These are phyloP conservation scores for Euphorbia corollata DNA, from an alignment of 441 rosid species.

Conservation along the genomic window DNA sequence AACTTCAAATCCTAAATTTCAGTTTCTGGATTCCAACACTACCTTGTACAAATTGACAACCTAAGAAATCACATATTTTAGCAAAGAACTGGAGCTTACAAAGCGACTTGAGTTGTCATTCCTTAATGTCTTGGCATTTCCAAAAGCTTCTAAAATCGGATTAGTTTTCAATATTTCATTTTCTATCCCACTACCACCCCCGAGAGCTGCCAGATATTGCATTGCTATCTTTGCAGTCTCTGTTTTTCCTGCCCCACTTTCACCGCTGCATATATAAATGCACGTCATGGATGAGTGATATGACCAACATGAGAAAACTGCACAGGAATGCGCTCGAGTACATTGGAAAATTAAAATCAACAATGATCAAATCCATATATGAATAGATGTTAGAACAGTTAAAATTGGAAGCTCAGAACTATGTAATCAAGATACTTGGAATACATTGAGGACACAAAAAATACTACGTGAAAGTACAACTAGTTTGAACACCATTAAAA, in stretches of 20 bases:
- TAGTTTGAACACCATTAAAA: not conserved
- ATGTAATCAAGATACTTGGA: not conserved
- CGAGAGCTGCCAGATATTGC: constrained; percentile 99
- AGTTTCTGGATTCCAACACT: not conserved
- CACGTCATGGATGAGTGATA: constrained; percentile 16
- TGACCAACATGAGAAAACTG: not conserved
- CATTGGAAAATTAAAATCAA: not conserved
- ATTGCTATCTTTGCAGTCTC: constrained; percentile 99
- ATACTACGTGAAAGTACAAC: not conserved
- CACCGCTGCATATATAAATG: constrained; percentile 62
- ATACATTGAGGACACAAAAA: not conserved
- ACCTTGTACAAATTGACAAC: constrained; percentile 6
- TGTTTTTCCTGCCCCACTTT: constrained; percentile 99
- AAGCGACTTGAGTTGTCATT: constrained; percentile 99
- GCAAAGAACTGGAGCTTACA: constrained; percentile 51
- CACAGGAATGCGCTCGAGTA: not conserved
- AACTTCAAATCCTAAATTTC: constrained; percentile 8
- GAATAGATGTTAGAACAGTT: not conserved
- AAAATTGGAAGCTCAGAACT: not conserved
- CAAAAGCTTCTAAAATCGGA: constrained; percentile 97
- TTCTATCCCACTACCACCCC: constrained; percentile 98
- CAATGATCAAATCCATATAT: not conserved
- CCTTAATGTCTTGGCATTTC: constrained; percentile 92
- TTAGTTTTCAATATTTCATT: constrained; percentile 94
- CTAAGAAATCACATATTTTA: constrained; percentile 11